Percentiles rank a stretch among this genome's conserved stretches.
phyloP scores from a whole-genome alignment of 768 basidiomycete genomes.

The Lactifluus subvellereus region DNA sequence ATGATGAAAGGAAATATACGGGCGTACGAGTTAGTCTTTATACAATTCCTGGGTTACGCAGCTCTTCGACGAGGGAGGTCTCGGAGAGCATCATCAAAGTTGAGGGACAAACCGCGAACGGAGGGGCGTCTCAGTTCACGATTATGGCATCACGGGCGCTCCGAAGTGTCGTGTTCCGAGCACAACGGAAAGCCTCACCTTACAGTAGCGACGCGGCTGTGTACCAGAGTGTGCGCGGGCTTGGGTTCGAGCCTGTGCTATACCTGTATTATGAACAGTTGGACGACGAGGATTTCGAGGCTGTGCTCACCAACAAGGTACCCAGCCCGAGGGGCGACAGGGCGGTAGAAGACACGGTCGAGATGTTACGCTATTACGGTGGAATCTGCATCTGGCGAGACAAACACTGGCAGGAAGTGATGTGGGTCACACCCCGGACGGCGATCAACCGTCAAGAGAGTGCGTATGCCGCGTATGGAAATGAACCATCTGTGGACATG shows the following conservation, averaged over 20 bases:
- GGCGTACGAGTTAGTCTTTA: no score
- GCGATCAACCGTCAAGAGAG: background rate
- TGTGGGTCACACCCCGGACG: constrained; percentile 8
- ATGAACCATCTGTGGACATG: background rate
- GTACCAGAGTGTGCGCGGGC: background rate
- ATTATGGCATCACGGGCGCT: no score
- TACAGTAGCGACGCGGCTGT: constrained; percentile 1
- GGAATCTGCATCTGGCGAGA: background rate
- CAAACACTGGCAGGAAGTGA: background rate
- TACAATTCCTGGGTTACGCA: no score
- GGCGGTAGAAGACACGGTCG: no score
- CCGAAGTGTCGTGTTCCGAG: no score
- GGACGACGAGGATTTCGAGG: background rate
- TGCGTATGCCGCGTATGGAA: background rate
- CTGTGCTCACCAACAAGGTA: background rate
- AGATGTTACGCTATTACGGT: background rate
- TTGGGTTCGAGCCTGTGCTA: background rate
- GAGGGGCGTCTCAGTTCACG: no score
- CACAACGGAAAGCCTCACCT: no score
- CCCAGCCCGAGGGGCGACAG: background rate
- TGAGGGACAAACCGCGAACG: no score
- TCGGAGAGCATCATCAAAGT: no score
- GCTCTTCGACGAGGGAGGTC: no score
- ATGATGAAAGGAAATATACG: no score
- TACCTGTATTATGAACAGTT: background rate